Conservation (phyloP, 495 filamentous ascomycete genomes). For the Penicillium ucsense region DNA sequence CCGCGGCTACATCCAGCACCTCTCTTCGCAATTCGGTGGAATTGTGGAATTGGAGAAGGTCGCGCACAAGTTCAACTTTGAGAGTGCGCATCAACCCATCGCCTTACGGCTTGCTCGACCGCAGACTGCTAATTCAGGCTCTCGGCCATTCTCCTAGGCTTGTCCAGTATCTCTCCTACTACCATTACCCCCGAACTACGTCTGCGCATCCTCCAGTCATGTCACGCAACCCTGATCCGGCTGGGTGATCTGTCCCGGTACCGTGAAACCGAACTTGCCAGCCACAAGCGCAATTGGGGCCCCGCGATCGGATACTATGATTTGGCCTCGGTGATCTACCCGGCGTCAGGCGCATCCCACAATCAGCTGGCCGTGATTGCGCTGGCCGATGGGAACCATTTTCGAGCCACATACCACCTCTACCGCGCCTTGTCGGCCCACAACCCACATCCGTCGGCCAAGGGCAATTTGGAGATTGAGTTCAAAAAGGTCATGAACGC, state of each 20-base stretch:
- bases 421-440: conserved; percentile 69
- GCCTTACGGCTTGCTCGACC: neutral
- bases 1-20: conserved; percentile 66
- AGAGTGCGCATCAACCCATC: conserved; percentile 28
- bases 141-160: conserved; percentile 22
- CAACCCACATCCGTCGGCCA: conserved; percentile 62
- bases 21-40: conserved; percentile 61
- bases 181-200: conserved; percentile 40
- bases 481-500: conserved; percentile 61
- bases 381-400: conserved; percentile 61
- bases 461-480: conserved; percentile 66
- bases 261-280: conserved; percentile 57
- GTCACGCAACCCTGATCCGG: conserved; percentile 73
- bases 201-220: conserved; percentile 55
- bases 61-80: conserved; percentile 56
- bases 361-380: conserved; percentile 87
- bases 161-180: conserved; percentile 25
- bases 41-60: conserved; percentile 65
- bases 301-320: conserved; percentile 77
- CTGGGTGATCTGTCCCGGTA: conserved; percentile 91
- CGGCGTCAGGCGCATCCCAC: conserved; percentile 68
- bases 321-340: conserved; percentile 68
- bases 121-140: conserved; percentile 18
- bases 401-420: conserved; percentile 78
- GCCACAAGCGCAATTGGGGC: conserved; percentile 65